These are phyloP conservation scores for Crucibulum laeve DNA, from an alignment of 768 basidiomycete genomes.

Conservation along the genomic window DNA sequence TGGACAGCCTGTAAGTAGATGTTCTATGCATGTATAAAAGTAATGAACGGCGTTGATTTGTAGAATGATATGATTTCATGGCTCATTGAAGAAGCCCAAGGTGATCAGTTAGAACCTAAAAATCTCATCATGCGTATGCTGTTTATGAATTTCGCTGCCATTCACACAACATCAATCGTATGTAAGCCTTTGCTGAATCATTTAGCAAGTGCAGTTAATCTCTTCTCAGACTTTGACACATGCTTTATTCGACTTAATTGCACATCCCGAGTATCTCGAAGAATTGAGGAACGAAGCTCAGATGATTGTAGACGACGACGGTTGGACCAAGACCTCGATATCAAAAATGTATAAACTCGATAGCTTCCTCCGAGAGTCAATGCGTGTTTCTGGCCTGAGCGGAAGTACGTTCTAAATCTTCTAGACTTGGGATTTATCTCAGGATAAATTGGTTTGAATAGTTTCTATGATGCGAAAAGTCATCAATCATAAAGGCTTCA, in stretches of 20 bases:
- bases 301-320: constrained; percentile 16
- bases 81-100: constrained; percentile 15
- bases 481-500: constrained; percentile 1
- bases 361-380: constrained; percentile 42
- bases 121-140: constrained; percentile 22
- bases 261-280: constrained; percentile 19
- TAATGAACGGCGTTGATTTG: no score
- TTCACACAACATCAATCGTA: constrained; percentile 36
- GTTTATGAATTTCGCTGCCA: constrained; percentile 32
- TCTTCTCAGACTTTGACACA: constrained; percentile 28
- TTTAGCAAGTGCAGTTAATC: neutral
- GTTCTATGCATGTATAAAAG: neutral
- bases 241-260: constrained; percentile 28
- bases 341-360: constrained; percentile 37
- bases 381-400: constrained; percentile 25
- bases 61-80: constrained; percentile 9
- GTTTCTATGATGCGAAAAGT: constrained; percentile 21
- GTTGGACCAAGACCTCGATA: constrained; percentile 24
- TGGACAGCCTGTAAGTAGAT: neutral
- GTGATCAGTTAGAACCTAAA: constrained; percentile 9
- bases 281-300: constrained; percentile 32
- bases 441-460: constrained; percentile 5
- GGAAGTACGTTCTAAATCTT: constrained; percentile 9
- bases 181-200: constrained; percentile 1
- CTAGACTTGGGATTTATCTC: neutral